These are phyloP conservation scores for Trametes maxima DNA, from an alignment of 768 basidiomycete genomes.

Conservation along the genomic window DNA sequence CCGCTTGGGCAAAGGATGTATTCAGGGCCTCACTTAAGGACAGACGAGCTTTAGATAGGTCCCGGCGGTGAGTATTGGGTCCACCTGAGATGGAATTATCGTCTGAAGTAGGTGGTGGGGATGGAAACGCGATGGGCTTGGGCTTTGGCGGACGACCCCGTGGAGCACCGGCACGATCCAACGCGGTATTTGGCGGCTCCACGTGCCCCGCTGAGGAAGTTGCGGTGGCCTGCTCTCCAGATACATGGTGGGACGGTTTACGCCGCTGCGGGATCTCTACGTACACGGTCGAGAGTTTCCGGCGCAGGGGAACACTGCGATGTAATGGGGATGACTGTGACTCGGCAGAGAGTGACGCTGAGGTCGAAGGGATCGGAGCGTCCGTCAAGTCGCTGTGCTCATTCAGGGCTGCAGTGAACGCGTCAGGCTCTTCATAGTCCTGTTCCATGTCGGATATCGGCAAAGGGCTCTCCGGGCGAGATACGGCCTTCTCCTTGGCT, in stretches of 20 bases:
- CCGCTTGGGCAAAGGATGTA: neutral
- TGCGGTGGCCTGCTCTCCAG: neutral
- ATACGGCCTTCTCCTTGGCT: no score
- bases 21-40: slow-evolving; percentile 14
- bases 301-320: neutral
- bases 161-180: neutral
- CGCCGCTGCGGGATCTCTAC: neutral
- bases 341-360: neutral
- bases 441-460: no score
- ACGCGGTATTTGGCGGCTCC: no score
- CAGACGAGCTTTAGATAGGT: neutral
- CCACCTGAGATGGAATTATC: neutral
- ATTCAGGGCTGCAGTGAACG: no score
- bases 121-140: neutral
- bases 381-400: no score
- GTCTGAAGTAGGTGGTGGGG: slow-evolving; percentile 3
- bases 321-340: neutral
- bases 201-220: no score
- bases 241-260: neutral
- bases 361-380: no score
- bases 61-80: neutral
- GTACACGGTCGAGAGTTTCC: neutral
- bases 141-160: neutral
- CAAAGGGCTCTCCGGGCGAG: no score
- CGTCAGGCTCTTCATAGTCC: no score